Percentiles rank a stretch among this genome's conserved stretches.
Evolutionary conservation across 73 alveolate species (phyloP).

Genomic region (Paramecium octaurelia): DNA sequence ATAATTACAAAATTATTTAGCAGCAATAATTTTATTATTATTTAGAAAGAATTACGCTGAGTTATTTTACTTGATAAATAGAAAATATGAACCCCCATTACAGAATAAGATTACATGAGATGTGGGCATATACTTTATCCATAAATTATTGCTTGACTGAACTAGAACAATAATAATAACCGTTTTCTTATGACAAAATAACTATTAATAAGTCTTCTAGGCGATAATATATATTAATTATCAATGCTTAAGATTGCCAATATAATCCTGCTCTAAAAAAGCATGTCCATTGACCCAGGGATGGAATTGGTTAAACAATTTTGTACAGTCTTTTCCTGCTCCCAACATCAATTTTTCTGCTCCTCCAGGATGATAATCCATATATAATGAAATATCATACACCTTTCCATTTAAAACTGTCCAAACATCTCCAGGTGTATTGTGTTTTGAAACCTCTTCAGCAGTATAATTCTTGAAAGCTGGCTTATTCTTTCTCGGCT

Average conservation of each 20-base stretch:
- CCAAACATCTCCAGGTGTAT: constrained; percentile 67
- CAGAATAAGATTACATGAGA: background rate
- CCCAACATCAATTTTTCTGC: constrained; percentile 80
- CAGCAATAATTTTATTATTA: background rate
- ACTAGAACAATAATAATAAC: background rate
- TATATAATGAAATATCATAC: constrained; percentile 83
- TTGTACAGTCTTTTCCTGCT: constrained; percentile 93
- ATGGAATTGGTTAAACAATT: constrained; percentile 80
- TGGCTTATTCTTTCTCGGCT: background rate
- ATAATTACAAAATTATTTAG: background rate
- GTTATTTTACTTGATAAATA: background rate
- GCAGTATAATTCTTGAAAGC: background rate
- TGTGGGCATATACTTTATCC: background rate
- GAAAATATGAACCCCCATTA: background rate
- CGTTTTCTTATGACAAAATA: background rate
- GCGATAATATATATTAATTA: background rate
- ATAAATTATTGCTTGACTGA: background rate
- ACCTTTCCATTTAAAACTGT: constrained; percentile 81
- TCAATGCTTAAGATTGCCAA: constrained; percentile 65
- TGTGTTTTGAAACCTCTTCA: background rate
- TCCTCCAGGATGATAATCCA: constrained; percentile 96
- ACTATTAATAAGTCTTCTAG: background rate
- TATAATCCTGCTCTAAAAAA: constrained; percentile 75
- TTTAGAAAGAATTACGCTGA: background rate
- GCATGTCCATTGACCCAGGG: constrained; percentile 89